Conservation (phyloP, 1,139 yeast species). For the Meyerozyma athensensis region DNA sequence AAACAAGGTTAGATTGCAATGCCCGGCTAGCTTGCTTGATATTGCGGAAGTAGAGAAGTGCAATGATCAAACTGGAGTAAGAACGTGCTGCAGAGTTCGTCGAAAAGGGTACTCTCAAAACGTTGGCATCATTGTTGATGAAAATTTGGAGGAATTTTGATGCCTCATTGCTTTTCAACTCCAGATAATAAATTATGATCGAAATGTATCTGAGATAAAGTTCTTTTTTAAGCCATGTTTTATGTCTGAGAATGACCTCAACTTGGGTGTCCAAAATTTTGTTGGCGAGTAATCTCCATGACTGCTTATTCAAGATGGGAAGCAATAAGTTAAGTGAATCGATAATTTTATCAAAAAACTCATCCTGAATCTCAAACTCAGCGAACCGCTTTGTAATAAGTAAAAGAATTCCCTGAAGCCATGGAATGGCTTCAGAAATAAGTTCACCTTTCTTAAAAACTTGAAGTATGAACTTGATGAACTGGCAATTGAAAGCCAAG, state of each 20-base stretch:
- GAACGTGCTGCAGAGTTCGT: conserved; percentile 25
- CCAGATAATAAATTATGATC: conserved; percentile 31
- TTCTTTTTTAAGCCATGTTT: conserved; percentile 41
- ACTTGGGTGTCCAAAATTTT: conserved; percentile 59
- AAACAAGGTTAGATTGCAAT: conserved; percentile 45
- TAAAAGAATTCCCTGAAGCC: conserved; percentile 50
- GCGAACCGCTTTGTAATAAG: conserved; percentile 63
- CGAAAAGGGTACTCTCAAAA: conserved; percentile 25
- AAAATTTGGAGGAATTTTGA: conserved; percentile 62
- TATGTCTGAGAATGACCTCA: conserved; percentile 53
- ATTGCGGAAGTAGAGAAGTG: conserved; percentile 44
- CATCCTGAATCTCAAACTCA: conserved; percentile 35
- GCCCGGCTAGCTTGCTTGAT: conserved; percentile 42
- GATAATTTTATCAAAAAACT: conserved; percentile 23
- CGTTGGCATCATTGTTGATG: conserved; percentile 42
- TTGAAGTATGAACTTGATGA: not conserved
- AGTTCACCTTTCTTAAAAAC: not conserved
- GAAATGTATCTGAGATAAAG: conserved; percentile 39
- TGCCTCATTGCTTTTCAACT: conserved; percentile 36
- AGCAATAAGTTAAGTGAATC: conserved; percentile 17
- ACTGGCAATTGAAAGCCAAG: conserved; percentile 1
- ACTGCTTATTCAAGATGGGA: conserved; percentile 11
- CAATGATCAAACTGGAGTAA: conserved; percentile 40
- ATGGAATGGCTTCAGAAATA: conserved; percentile 13
- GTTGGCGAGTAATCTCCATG: conserved; percentile 45